A percentile compares a stretch with the other conserved stretches of the same genome.
These are phyloP conservation scores for Ceratobasidium sp. DNA, from an alignment of 1,284 basidiomycete species.

Conservation along the genomic window DNA sequence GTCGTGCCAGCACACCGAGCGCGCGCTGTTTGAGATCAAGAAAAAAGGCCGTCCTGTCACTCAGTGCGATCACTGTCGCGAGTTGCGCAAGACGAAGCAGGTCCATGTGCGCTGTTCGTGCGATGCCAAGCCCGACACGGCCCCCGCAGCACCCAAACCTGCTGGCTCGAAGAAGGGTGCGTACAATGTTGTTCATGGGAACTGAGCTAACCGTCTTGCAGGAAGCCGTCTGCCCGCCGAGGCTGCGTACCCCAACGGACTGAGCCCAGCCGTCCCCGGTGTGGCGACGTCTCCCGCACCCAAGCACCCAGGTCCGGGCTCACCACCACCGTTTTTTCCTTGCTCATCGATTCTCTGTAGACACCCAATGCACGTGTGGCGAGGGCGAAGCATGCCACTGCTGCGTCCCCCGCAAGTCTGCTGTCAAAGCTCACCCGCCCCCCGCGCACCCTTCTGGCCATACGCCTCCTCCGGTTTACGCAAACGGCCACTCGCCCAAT, in stretches of 20 bases:
- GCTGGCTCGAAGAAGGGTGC: slow-evolving; percentile 71
- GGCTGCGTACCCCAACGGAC: slow-evolving; percentile 79
- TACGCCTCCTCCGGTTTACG: slow-evolving; percentile 26
- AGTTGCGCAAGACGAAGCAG: slow-evolving; percentile 80
- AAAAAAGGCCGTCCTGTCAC: slow-evolving; percentile 85
- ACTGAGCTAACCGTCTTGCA: slow-evolving; percentile 45
- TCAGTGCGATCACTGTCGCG: slow-evolving; percentile 82
- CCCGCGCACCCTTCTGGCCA: slow-evolving; percentile 60
- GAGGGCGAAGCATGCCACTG: slow-evolving; percentile 65
- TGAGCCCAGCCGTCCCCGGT: slow-evolving; percentile 68
- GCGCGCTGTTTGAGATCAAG: slow-evolving; percentile 84
- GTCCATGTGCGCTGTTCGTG: slow-evolving; percentile 79
- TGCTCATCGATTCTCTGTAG: neutral
- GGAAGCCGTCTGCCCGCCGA: slow-evolving; percentile 60
- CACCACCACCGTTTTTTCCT: slow-evolving; percentile 49
- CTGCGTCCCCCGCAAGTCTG: slow-evolving; percentile 62
- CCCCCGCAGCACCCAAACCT: slow-evolving; percentile 55
- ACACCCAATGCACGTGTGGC: slow-evolving; percentile 62
- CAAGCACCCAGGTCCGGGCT: slow-evolving; percentile 9
- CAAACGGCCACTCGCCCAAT: slow-evolving; percentile 32
- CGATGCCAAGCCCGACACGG: slow-evolving; percentile 59
- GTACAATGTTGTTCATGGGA: slow-evolving; percentile 51
- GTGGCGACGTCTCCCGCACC: slow-evolving; percentile 57
- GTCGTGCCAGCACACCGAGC: slow-evolving; percentile 79
- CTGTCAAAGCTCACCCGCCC: slow-evolving; percentile 47